These are phyloP conservation scores for Globisporangium megalacanthum DNA, from an alignment of 352 stramenopile genomes.

Conservation along the genomic window DNA sequence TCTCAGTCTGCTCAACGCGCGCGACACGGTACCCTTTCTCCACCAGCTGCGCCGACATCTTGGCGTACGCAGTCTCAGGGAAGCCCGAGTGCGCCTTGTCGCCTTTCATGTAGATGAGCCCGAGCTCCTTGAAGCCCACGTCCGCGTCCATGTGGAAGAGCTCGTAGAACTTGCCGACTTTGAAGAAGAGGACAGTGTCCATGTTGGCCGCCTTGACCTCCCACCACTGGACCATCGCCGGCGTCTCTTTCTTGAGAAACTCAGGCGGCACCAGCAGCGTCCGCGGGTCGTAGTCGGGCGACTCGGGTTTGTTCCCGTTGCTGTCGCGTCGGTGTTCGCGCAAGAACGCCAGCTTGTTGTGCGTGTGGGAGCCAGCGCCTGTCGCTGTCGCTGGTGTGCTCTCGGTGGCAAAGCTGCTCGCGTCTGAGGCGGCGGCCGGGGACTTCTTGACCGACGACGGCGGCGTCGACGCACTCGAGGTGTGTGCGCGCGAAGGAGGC, in stretches of 20 bases:
- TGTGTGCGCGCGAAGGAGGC: constrained; percentile 16
- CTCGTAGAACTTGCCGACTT: constrained; percentile 98
- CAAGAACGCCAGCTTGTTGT: constrained; percentile 93
- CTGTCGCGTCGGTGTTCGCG: constrained; percentile 84
- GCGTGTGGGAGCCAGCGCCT: constrained; percentile 66
- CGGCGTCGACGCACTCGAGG: constrained; percentile 13
- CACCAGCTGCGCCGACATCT: constrained; percentile 94
- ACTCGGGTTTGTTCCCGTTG: constrained; percentile 65
- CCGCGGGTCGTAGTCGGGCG: constrained; percentile 90
- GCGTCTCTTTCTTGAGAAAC: constrained; percentile 90
- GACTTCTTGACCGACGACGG: constrained; percentile 18
- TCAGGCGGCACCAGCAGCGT: constrained; percentile 89
- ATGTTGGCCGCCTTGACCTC: constrained; percentile 96
- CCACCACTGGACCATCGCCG: constrained; percentile 98
- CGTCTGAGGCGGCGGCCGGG: constrained; percentile 11
- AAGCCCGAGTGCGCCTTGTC: constrained; percentile 97
- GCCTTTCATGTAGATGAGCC: constrained; percentile 99
- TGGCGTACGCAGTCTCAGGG: constrained; percentile 97
- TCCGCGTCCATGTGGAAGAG: constrained; percentile 98
- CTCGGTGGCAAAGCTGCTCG: constrained; percentile 1
- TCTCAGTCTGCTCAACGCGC: constrained; percentile 99
- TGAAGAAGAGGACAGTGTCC: constrained; percentile 99
- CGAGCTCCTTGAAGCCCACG: constrained; percentile 93
- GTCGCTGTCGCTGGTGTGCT: constrained; percentile 30
- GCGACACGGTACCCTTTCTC: constrained; percentile 96